phyloP scores from a whole-genome alignment of 129 eudicot genomes.

The Glebionis coronaria region DNA sequence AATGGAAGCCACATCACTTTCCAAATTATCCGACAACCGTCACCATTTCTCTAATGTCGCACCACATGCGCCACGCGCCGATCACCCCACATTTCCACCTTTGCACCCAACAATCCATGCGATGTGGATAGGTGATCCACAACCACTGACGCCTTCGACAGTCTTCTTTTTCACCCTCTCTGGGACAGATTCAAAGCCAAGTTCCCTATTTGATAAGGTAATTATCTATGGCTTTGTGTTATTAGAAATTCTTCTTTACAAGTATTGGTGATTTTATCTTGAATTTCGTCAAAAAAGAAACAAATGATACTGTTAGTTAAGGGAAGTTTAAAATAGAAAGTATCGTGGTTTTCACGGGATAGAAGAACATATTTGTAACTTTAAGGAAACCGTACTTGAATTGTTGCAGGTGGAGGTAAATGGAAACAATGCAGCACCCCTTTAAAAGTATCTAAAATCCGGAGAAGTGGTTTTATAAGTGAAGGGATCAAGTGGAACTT shows the following conservation, averaged over 20 bases:
- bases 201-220: conserved; percentile 91
- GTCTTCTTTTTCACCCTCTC: too few relatives aligned
- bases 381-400: conserved; percentile 2
- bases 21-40: too few relatives aligned
- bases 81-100: too few relatives aligned
- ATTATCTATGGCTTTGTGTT: conserved; percentile 1
- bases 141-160: too few relatives aligned
- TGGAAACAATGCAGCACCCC: conserved; percentile 84
- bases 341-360: neutral
- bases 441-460: conserved; percentile 71
- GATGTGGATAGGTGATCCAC: too few relatives aligned
- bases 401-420: conserved; percentile 69
- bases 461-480: conserved; percentile 63
- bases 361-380: conserved; percentile 10
- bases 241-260: neutral
- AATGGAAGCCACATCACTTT: too few relatives aligned
- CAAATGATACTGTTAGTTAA: too few relatives aligned
- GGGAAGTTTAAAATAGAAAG: neutral
- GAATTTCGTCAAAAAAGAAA: too few relatives aligned
- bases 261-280: too few relatives aligned
- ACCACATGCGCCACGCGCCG: too few relatives aligned
- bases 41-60: too few relatives aligned
- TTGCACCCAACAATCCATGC: too few relatives aligned
- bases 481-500: conserved; percentile 96
- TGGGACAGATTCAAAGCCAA: conserved; percentile 82